phyloP scores from a whole-genome alignment of 306 rosid species.

The Cucumis cinereus region DNA sequence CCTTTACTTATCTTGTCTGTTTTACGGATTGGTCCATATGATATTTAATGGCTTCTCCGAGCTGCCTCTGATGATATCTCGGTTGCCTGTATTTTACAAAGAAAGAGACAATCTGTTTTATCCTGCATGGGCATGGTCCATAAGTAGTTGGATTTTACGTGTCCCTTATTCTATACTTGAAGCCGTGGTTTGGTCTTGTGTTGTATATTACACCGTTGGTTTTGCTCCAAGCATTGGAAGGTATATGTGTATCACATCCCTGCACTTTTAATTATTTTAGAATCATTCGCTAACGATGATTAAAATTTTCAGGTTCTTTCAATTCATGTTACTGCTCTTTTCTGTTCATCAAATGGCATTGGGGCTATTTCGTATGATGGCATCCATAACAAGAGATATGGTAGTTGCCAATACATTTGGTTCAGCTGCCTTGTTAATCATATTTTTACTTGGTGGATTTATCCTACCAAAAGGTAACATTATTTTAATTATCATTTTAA shows the following conservation, averaged over 20 bases:
- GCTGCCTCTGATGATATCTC: slow-evolving; percentile 59
- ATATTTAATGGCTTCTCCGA: slow-evolving; percentile 84
- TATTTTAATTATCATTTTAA: background rate
- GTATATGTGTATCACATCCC: slow-evolving; percentile 10
- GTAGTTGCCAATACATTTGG: slow-evolving; percentile 80
- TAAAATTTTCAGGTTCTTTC: slow-evolving; percentile 63
- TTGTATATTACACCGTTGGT: slow-evolving; percentile 79
- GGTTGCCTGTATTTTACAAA: slow-evolving; percentile 80
- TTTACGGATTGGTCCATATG: slow-evolving; percentile 77
- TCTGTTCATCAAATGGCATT: slow-evolving; percentile 80
- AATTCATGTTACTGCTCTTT: slow-evolving; percentile 59
- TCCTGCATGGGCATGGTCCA: slow-evolving; percentile 85
- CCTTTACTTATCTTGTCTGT: slow-evolving; percentile 68
- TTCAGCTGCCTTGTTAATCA: slow-evolving; percentile 54
- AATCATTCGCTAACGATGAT: background rate
- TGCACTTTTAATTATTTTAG: too few relatives aligned
- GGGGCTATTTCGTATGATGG: slow-evolving; percentile 82
- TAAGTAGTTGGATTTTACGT: slow-evolving; percentile 61
- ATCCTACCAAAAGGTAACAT: slow-evolving; percentile 69
- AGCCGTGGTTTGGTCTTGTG: slow-evolving; percentile 61
- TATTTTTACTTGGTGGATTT: slow-evolving; percentile 76
- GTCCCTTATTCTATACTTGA: slow-evolving; percentile 70
- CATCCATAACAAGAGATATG: slow-evolving; percentile 65
- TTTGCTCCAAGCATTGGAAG: slow-evolving; percentile 72
- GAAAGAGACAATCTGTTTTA: slow-evolving; percentile 77